Base-by-base conservation (phyloP, 805 yeast species). In the Lipomyces kockii region DNA sequence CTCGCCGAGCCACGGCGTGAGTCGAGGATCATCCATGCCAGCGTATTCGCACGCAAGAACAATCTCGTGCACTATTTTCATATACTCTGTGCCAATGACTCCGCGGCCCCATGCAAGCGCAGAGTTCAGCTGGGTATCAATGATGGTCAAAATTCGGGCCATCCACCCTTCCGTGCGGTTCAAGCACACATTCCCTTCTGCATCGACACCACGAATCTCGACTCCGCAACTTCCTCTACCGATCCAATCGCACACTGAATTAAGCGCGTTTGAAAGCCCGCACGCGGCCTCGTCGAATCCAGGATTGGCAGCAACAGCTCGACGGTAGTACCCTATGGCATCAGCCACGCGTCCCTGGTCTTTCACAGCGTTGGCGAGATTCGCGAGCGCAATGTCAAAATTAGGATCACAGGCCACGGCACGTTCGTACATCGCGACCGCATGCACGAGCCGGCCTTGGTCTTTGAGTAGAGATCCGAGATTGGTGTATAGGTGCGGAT, bases 401-500 rank as follows among this genome's bases (percentile, higher is more conserved):
- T 69, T 66, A 3, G 77, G 72, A 54, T 77, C 77, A 55, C 72
- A 73, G 9, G 71, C 63, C n/a, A 77, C 77, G 1, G 79, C 79
- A 14, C 69, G 65, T 34, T 72, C 68, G 61, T 77, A 77, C 74
- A 75, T 73, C n/a, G 68, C 54, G 14, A 77, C 68, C 12, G 79
- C 78, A 34, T 74, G 75, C 4, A 63, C 51, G 7, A 74, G 58
- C 0, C 71, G 55, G 11, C 79, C 79, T 51, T 75, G 77, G 53
- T 77, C 79, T 14, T 77, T 73, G 27, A 72, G 69, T 2, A 77
- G 67, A 7, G 79, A 75, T 7, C 79, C 79, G 39, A 76, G 68
- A 34, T 77, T 77, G 6, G 79, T 76, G 67, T 76, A 75, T 8
- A 77, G 67, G 64, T 77, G 79, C 2, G 79, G 79, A 57, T 77